Evolutionary conservation across 441 rosid species (phyloP), one percentile per base, ranked within the genome.

Genomic region (Brassica balearica): DNA sequence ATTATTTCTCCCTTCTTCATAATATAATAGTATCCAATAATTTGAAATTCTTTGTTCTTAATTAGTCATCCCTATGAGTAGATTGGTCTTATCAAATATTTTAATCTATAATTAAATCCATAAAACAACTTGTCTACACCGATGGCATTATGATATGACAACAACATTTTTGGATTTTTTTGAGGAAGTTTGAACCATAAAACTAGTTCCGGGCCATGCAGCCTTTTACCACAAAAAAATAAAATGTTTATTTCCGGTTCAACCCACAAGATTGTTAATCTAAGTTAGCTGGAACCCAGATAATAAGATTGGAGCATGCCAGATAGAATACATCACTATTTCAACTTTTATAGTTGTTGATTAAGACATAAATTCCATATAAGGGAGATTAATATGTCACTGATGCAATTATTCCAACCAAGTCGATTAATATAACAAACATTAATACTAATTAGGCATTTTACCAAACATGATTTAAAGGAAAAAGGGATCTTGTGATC

Each of bases 401-500:
- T 70, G 69, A 70, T 69, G 36, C 9, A 68, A 58, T 79, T 20
- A 38, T 69, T 74, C 58, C 72, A 74, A 69, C 75, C 4, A 79
- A 68, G 29, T 25, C 5, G 23, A 38, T 25, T 10, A 5, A 59
- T 46, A 46, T 4, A 38, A 38, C 4, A 38, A 38, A 38, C 46
- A 38, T 38, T 38, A 41, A 46, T 46, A 12, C 6, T 46, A 46
- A 1, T 12, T 67, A 46, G 64, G 65, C 29, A 25, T 32, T 43
- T 43, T 25, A 80, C 76, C 51, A 80, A 80, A 66, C 72, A 65
- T 12, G 3, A 59, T 32, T 65, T 53, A 58, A 80, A 63, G 68
- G 68, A 27, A 75, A 62, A 74, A 64, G 58, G 72, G 66, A 75
- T 70, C 76, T 80, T 75, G 77, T 75, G 65, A 80, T 58, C 36